These are phyloP conservation scores for Dactylellina leptospora DNA, from an alignment of 2,329 filamentous ascomycete genomes.

Conservation along the genomic window DNA sequence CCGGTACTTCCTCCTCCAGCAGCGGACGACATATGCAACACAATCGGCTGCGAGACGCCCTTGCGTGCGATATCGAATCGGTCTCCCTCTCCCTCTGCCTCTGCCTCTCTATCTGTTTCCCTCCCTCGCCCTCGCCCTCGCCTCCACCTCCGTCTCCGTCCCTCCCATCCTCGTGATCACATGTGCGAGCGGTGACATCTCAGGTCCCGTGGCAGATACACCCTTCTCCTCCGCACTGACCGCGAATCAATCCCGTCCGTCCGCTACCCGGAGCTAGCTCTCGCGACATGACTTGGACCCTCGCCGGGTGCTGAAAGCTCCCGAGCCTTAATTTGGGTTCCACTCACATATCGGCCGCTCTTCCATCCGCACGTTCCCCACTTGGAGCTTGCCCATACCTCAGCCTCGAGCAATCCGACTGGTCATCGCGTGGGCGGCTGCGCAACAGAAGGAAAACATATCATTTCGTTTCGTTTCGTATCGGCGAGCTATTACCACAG, in stretches of 20 bases:
- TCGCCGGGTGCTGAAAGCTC: constrained; percentile 9
- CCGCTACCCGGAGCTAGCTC: constrained; percentile 5
- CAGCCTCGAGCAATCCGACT: not conserved
- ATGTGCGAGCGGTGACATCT: too few relatives aligned
- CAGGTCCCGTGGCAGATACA: too few relatives aligned
- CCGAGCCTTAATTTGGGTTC: constrained; percentile 5
- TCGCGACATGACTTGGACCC: constrained; percentile 10
- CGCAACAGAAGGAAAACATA: not conserved
- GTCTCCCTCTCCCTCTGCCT: too few relatives aligned
- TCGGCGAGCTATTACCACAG: constrained; percentile 1
- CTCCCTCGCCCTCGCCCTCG: not conserved
- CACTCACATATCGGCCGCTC: constrained; percentile 1
- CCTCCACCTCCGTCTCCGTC: not conserved
- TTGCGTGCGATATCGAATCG: too few relatives aligned
- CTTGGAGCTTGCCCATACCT: constrained; percentile 15
- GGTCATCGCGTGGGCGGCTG: too few relatives aligned
- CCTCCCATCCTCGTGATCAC: not conserved
- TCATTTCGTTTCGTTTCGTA: not conserved
- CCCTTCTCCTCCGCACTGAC: not conserved
- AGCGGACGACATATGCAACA: too few relatives aligned
- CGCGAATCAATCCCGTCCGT: not conserved
- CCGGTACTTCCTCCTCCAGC: too few relatives aligned
- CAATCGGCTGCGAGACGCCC: too few relatives aligned
- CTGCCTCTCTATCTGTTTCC: too few relatives aligned
- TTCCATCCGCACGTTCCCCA: not conserved